These are phyloP conservation scores for Evernia prunastri DNA, from an alignment of 495 filamentous ascomycete genomes.

Conservation along the genomic window DNA sequence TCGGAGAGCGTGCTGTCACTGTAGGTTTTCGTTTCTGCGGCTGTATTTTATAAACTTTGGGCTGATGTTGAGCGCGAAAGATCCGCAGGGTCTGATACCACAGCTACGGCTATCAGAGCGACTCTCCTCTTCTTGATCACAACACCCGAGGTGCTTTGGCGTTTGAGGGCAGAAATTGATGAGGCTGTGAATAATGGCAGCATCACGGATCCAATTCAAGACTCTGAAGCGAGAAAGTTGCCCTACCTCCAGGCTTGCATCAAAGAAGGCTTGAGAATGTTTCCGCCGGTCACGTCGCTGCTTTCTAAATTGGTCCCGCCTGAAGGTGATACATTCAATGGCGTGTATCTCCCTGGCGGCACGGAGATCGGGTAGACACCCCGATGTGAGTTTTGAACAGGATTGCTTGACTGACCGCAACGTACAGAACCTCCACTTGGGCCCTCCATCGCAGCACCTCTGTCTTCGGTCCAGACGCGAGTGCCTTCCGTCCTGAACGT, in stretches of 20 bases:
- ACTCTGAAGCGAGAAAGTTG: constrained; percentile 36
- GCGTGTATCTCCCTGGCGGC: constrained; percentile 45
- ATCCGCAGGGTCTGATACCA: constrained; percentile 59
- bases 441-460: constrained; percentile 46
- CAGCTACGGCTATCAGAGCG: constrained; percentile 51
- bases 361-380: constrained; percentile 38
- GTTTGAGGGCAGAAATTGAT: constrained; percentile 42
- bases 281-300: constrained; percentile 47
- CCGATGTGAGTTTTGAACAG: not conserved
- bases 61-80: constrained; percentile 21
- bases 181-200: constrained; percentile 33
- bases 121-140: constrained; percentile 50
- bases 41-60: not conserved
- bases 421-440: constrained; percentile 33
- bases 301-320: constrained; percentile 41
- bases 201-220: constrained; percentile 34
- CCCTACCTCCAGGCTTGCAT: constrained; percentile 52
- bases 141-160: constrained; percentile 36
- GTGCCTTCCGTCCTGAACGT: constrained; percentile 55
- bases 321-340: constrained; percentile 44
- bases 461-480: constrained; percentile 56
- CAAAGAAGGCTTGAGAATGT: constrained; percentile 50
- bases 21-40: constrained; percentile 19
- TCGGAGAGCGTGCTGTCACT: constrained; percentile 40
- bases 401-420: not conserved